Evolutionary conservation across 345 rosid genomes (phyloP).

Genomic region (Linum lewisii): DNA sequence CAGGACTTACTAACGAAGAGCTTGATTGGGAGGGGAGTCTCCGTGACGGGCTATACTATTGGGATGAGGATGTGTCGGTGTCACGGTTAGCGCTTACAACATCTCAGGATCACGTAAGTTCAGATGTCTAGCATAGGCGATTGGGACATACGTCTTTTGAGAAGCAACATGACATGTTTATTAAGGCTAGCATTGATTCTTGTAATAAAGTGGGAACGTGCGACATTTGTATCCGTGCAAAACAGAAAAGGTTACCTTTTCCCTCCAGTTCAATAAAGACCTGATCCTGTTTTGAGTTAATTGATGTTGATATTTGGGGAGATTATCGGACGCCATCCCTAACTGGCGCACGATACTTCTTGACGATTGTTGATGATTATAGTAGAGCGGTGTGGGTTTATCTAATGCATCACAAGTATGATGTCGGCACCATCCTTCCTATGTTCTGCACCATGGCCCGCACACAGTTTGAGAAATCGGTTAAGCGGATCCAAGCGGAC

Average conservation of each 20-base stretch:
- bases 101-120: background rate
- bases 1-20: constrained; percentile 3
- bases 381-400: constrained; percentile 2
- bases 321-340: background rate
- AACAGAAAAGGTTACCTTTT: constrained; percentile 1
- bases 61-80: background rate
- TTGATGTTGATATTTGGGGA: constrained; percentile 8
- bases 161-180: background rate
- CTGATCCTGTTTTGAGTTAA: background rate
- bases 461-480: background rate
- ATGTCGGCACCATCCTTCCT: too few species aligned
- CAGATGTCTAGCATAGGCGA: background rate
- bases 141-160: background rate
- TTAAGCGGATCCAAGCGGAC: background rate
- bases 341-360: background rate
- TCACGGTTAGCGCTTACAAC: background rate
- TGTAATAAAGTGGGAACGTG: background rate
- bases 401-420: too few species aligned
- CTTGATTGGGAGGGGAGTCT: constrained; percentile 11
- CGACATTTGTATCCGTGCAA: constrained; percentile 4
- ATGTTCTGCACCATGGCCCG: constrained; percentile 3
- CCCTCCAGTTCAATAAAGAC: background rate
- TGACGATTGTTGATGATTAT: constrained; percentile 9
- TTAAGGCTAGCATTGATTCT: background rate
- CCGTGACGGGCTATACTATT: background rate